Percentiles rank a stretch among this genome's conserved stretches.
Evolutionary conservation across 2,329 filamentous ascomycete species (phyloP).

Genomic region (Didymella arachidicola): DNA sequence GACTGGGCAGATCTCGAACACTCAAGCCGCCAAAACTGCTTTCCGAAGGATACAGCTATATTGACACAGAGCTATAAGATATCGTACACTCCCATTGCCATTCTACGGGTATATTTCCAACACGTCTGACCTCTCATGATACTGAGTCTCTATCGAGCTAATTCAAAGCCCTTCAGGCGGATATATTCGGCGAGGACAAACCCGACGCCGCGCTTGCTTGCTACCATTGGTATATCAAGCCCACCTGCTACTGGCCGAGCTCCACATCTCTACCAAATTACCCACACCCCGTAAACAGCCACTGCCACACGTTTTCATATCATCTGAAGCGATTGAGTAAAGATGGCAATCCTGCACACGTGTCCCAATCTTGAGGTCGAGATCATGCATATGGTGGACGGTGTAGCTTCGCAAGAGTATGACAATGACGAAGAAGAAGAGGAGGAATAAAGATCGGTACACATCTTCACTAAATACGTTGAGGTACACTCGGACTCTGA

Average conservation of each 20-base stretch:
- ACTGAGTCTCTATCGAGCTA: too few species aligned
- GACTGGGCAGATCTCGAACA: too few species aligned
- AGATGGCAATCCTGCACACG: background rate
- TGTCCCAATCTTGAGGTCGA: background rate
- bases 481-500: too few species aligned
- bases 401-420: background rate
- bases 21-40: background rate
- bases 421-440: background rate
- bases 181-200: too few species aligned
- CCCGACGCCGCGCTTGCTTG: too few species aligned
- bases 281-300: too few species aligned
- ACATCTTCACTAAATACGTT: background rate
- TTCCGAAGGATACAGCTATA: background rate
- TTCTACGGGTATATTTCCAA: conserved; percentile 20
- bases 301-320: too few species aligned
- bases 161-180: too few species aligned
- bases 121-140: too few species aligned
- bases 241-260: too few species aligned
- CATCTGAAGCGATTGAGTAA: background rate
- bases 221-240: too few species aligned
- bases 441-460: background rate
- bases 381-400: background rate
- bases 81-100: conserved; percentile 30
- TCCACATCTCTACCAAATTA: too few species aligned
- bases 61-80: conserved; percentile 21